Conservation (phyloP, 371 early-diverging fungal genomes). For the Mortierella sp. region DNA sequence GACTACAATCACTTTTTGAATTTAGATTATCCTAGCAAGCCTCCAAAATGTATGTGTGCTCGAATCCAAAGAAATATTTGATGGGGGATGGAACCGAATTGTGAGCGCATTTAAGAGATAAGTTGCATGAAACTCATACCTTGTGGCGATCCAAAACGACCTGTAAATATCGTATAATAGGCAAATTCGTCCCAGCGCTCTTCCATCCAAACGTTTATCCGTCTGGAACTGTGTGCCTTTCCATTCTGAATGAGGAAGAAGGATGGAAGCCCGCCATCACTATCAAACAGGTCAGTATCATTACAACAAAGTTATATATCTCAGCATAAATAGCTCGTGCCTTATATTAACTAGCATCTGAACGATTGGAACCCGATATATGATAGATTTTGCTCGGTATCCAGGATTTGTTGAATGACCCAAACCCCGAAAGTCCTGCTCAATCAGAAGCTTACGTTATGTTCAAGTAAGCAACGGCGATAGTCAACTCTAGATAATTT, state of each 20-base stretch:
- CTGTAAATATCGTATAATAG: slow-evolving; percentile 54
- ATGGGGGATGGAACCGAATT: not conserved
- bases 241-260: slow-evolving; percentile 97
- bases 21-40: slow-evolving; percentile 84
- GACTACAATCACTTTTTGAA: not conserved
- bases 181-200: slow-evolving; percentile 90
- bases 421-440: slow-evolving; percentile 97
- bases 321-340: not conserved
- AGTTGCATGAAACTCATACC: not conserved
- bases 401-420: slow-evolving; percentile 96
- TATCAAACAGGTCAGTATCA: slow-evolving; percentile 88
- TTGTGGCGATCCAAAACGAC: not conserved
- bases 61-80: too few species aligned
- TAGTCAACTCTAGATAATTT: too few species aligned
- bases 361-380: not conserved
- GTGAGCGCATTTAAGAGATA: not conserved
- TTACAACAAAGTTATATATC: not conserved
- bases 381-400: slow-evolving; percentile 86
- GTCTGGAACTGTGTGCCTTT: slow-evolving; percentile 98
- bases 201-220: slow-evolving; percentile 99
- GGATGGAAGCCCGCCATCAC: slow-evolving; percentile 99
- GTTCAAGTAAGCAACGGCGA: slow-evolving; percentile 72
- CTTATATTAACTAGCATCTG: not conserved
- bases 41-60: slow-evolving; percentile 87
- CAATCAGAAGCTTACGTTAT: slow-evolving; percentile 94